A percentile compares a stretch with the other conserved stretches of the same genome.
Evolutionary conservation across 2,329 filamentous ascomycete genomes (phyloP).

Genomic region (Aspergillus sp.): DNA sequence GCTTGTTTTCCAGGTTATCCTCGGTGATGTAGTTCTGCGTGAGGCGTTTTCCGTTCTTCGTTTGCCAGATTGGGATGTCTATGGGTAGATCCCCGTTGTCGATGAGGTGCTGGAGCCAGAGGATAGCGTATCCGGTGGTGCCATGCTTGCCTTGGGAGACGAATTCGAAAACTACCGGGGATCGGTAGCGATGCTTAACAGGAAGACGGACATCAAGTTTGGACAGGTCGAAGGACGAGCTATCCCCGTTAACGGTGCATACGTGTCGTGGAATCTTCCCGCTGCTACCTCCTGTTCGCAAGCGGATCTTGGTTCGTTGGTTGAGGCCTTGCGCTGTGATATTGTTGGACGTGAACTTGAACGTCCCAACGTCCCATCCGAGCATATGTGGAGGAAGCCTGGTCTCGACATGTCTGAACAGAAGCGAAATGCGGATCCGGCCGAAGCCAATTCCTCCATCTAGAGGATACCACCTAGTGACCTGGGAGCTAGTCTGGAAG

Average conservation of each 20-base stretch:
- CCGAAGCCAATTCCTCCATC: constrained; percentile 93
- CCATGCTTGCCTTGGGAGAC: constrained; percentile 67
- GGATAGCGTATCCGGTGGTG: constrained; percentile 70
- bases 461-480: constrained; percentile 92
- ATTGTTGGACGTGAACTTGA: constrained; percentile 75
- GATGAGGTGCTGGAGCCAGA: constrained; percentile 83
- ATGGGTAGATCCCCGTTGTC: constrained; percentile 77
- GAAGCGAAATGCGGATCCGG: constrained; percentile 79
- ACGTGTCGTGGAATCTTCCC: constrained; percentile 66
- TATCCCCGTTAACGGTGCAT: constrained; percentile 61
- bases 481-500: constrained; percentile 82
- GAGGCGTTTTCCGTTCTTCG: constrained; percentile 70
- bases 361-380: constrained; percentile 94
- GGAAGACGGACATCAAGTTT: constrained; percentile 70
- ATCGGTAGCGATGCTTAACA: constrained; percentile 86
- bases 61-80: constrained; percentile 88
- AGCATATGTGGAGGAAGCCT: constrained; percentile 80
- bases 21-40: constrained; percentile 92
- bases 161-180: constrained; percentile 86
- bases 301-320: constrained; percentile 65
- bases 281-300: constrained; percentile 82
- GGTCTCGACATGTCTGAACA: constrained; percentile 88
- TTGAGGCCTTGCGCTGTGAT: constrained; percentile 66
- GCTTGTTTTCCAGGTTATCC: constrained; percentile 63
- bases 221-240: constrained; percentile 60